Percentiles rank a stretch among this genome's conserved stretches.
Evolutionary conservation across 805 yeast species (phyloP).

Genomic region (Monosporozyma aerobia): DNA sequence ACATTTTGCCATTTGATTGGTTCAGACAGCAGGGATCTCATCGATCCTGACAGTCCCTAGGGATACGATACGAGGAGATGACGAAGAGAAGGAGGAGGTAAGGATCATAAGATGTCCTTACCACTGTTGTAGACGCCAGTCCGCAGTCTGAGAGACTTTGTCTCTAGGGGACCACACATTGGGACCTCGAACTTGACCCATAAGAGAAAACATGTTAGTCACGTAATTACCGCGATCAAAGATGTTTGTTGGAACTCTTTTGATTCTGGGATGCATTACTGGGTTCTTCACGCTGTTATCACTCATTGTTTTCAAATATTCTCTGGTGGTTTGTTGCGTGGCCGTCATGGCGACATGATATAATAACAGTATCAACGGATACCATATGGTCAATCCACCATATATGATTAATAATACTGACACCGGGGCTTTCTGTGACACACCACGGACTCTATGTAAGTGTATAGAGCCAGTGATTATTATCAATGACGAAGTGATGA

Average conservation of each 20-base stretch:
- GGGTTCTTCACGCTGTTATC: slow-evolving; percentile 27
- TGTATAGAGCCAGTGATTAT: slow-evolving; percentile 18
- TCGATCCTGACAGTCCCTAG: neutral
- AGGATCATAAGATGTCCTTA: neutral
- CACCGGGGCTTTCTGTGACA: slow-evolving; percentile 26
- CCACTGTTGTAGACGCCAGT: neutral
- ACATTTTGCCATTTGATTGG: neutral
- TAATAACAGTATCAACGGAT: slow-evolving; percentile 45
- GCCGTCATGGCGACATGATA: slow-evolving; percentile 49
- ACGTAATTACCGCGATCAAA: slow-evolving; percentile 29
- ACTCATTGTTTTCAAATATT: slow-evolving; percentile 42
- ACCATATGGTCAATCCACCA: slow-evolving; percentile 37
- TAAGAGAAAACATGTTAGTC: slow-evolving; percentile 28
- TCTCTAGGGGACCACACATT: slow-evolving; percentile 26
- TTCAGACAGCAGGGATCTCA: neutral
- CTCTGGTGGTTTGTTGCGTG: slow-evolving; percentile 63
- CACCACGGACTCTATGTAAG: slow-evolving; percentile 8
- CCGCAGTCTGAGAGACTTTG: neutral
- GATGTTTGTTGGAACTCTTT: slow-evolving; percentile 26
- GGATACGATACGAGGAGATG: neutral
- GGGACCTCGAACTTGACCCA: slow-evolving; percentile 34
- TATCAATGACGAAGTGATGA: slow-evolving; percentile 25
- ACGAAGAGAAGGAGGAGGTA: neutral
- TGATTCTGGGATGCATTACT: slow-evolving; percentile 17
- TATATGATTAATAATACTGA: slow-evolving; percentile 47